Evolutionary conservation across 108 stramenopile species (phyloP).

Genomic region (Pseudonitzschia multiseries): DNA sequence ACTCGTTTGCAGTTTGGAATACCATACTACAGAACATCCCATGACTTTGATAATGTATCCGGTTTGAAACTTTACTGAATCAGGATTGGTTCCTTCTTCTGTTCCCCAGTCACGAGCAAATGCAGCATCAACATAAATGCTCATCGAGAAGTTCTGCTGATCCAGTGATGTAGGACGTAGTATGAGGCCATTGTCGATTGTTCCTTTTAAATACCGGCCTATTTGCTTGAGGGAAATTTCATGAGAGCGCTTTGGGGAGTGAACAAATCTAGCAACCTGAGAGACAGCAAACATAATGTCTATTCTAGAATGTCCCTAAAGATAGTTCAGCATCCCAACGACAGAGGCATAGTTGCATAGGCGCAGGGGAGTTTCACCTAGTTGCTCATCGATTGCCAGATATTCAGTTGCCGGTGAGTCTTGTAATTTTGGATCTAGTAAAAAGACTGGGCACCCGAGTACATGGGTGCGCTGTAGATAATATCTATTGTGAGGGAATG

Average conservation of each 20-base stretch:
- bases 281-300: conserved; percentile 43
- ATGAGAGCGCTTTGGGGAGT: conserved; percentile 8
- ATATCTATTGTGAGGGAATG: no score
- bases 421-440: no score
- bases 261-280: conserved; percentile 33
- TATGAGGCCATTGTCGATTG: conserved; percentile 42
- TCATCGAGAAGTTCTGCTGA: background rate
- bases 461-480: no score
- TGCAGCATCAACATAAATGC: conserved; percentile 43
- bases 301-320: conserved; percentile 37
- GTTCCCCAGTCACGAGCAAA: conserved; percentile 37
- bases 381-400: no score
- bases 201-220: conserved; percentile 27
- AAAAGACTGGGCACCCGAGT: no score
- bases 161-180: conserved; percentile 18
- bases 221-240: no score
- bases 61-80: conserved; percentile 29
- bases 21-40: conserved; percentile 46
- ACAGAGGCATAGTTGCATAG: conserved; percentile 28
- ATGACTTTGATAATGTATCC: conserved; percentile 33
- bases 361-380: background rate
- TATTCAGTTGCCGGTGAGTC: no score
- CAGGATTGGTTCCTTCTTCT: conserved; percentile 30
- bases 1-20: conserved; percentile 36
- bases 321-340: conserved; percentile 55